Percentiles rank a stretch among this genome's conserved stretches.
Evolutionary conservation across 2,329 filamentous ascomycete species (phyloP).

Genomic region (Capronia americana): DNA sequence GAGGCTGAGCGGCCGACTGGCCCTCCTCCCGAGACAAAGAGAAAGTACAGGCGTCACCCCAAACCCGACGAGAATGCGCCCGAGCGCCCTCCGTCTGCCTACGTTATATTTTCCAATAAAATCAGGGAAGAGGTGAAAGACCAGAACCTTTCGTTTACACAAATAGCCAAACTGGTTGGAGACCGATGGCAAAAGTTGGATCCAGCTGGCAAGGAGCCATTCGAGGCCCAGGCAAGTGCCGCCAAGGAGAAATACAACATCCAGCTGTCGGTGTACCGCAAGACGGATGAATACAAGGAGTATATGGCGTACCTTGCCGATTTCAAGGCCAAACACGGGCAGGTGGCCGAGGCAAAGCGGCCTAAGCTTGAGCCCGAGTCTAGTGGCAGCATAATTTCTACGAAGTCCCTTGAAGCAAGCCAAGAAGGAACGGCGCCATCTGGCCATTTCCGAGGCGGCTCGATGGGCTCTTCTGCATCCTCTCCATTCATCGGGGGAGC

Average conservation of each 20-base stretch:
- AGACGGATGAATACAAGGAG: conserved; percentile 70
- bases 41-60: conserved; percentile 42
- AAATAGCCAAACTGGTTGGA: conserved; percentile 81
- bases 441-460: conserved; percentile 35
- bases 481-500: conserved; percentile 30
- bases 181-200: conserved; percentile 80
- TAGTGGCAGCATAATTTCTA: conserved; percentile 39
- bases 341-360: conserved; percentile 50
- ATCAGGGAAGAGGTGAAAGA: conserved; percentile 77
- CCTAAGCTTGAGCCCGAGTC: conserved; percentile 51
- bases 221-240: conserved; percentile 72
- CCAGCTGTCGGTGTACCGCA: conserved; percentile 77
- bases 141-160: conserved; percentile 78
- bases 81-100: conserved; percentile 79
- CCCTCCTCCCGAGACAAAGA: conserved; percentile 35
- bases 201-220: conserved; percentile 71
- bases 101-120: conserved; percentile 82
- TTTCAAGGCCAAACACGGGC: conserved; percentile 74
- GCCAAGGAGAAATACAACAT: conserved; percentile 79
- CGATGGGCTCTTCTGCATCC: conserved; percentile 35
- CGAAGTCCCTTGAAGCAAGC: conserved; percentile 32
- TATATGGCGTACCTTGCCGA: conserved; percentile 77
- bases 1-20: conserved; percentile 23
- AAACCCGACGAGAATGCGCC: conserved; percentile 80
- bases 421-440: conserved; percentile 20